Percentiles rank a stretch among this genome's conserved stretches.
These are phyloP conservation scores for Cordyceps tenuipes DNA, from an alignment of 2,329 filamentous ascomycete genomes.

Conservation along the genomic window DNA sequence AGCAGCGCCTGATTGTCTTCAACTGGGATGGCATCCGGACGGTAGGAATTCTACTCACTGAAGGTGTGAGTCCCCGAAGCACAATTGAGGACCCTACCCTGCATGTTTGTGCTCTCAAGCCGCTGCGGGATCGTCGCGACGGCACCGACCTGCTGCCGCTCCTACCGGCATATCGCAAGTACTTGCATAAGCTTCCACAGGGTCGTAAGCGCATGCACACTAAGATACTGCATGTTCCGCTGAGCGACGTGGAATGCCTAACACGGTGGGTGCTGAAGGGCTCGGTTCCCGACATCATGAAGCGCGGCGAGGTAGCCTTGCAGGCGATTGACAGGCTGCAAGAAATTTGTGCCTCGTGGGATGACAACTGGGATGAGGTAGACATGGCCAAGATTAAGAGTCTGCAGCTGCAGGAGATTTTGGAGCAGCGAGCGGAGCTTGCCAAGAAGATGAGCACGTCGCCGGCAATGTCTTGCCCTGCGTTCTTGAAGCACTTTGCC, in stretches of 20 bases:
- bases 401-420: slow-evolving; percentile 68
- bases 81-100: slow-evolving; percentile 54
- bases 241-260: slow-evolving; percentile 76
- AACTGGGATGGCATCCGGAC: slow-evolving; percentile 77
- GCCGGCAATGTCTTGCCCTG: slow-evolving; percentile 59
- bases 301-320: slow-evolving; percentile 38
- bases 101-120: slow-evolving; percentile 70
- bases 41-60: slow-evolving; percentile 69
- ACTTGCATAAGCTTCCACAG: slow-evolving; percentile 60
- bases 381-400: slow-evolving; percentile 78
- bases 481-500: slow-evolving; percentile 86
- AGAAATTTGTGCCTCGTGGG: slow-evolving; percentile 66
- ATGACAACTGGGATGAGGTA: slow-evolving; percentile 71
- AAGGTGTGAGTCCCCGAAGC: slow-evolving; percentile 59
- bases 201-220: slow-evolving; percentile 58
- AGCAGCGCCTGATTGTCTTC: slow-evolving; percentile 73
- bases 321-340: slow-evolving; percentile 60
- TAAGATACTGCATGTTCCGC: slow-evolving; percentile 59
- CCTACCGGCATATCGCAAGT: slow-evolving; percentile 58
- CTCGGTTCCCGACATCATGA: slow-evolving; percentile 52
- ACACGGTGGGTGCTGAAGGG: slow-evolving; percentile 58
- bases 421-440: slow-evolving; percentile 61
- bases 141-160: slow-evolving; percentile 84
- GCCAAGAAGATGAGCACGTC: slow-evolving; percentile 55
- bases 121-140: slow-evolving; percentile 59